Evolutionary conservation across 768 basidiomycete genomes (phyloP), one percentile per base, ranked within the genome.

Genomic region (Suillus cothurnatus): DNA sequence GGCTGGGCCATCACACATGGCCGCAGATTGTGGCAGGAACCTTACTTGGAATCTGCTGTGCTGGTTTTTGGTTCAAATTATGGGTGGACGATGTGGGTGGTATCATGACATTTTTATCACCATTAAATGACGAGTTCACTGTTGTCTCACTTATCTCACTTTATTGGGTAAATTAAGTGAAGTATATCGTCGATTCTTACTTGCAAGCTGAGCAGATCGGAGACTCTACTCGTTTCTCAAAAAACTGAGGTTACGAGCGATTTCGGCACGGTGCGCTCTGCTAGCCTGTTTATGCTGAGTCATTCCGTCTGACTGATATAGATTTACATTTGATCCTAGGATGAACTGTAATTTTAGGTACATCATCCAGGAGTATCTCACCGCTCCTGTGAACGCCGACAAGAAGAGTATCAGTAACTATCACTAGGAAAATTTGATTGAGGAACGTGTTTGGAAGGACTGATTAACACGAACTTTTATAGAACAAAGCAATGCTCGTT

Each of bases 1-100:
- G 86, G 89, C 82, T 94, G 15, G 90, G 90, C 5, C 86, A 93
- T 68, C 92, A 94, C 74, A 92, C 90, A 12, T 83, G 82, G 82
- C 77, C 81, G 0, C 92, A 94, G 68, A 88, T 93, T 21, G 72
- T 76, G 17, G 90, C 80, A 34, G 92, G 92, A 0, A 78, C 75
- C 41, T 73, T 75, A 4, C 88, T 85, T 64, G 92, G 92, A 0
- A 64, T 84, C 12, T 72, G 71, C 6, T 86, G 85, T 71, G 85
- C 87, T 11, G 69, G 73, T 0, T 41, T 83, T 21, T 89, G 88
- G 86, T 91, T 89, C 70, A 71, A 66, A 49, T 39, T 86, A 26
- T 93, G 91, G 92, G 23, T 38, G 23, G 66, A 64, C 32, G 67
- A 76, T 65, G 14, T 66, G 19, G 63, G 69, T 21, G 64, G 71